Percentiles rank a stretch among this genome's conserved stretches.
phyloP scores from a whole-genome alignment of 2,329 filamentous ascomycete genomes.

The Curvularia lunata region DNA sequence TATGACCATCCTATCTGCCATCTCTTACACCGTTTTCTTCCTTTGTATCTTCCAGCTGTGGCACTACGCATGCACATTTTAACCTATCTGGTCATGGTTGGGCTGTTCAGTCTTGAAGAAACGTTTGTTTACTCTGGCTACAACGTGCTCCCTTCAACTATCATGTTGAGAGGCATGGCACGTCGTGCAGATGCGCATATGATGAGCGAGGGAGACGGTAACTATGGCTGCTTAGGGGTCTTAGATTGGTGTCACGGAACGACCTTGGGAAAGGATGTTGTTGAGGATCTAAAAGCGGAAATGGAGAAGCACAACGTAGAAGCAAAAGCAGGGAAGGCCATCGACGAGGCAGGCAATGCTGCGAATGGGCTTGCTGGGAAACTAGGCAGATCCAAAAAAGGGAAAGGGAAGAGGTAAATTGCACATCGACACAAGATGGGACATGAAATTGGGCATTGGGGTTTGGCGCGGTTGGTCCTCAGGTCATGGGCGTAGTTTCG shows the following conservation, averaged over 20 bases:
- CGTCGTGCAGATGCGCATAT: constrained; percentile 66
- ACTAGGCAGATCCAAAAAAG: constrained; percentile 38
- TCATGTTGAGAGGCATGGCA: constrained; percentile 64
- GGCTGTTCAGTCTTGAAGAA: constrained; percentile 69
- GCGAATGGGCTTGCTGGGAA: constrained; percentile 39
- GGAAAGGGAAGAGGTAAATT: constrained; percentile 33
- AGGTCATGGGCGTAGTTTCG: constrained; percentile 6
- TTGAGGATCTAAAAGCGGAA: constrained; percentile 62
- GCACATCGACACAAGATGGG: background rate
- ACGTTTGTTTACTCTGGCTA: constrained; percentile 73
- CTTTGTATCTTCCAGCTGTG: constrained; percentile 69
- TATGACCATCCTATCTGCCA: constrained; percentile 73
- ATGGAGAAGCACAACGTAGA: constrained; percentile 62
- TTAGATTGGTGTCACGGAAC: constrained; percentile 51
- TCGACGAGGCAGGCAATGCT: constrained; percentile 42
- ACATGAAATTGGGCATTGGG: background rate
- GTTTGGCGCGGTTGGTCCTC: constrained; percentile 7
- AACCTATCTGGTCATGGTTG: constrained; percentile 71
- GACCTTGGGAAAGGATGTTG: constrained; percentile 62
- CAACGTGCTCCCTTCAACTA: constrained; percentile 63
- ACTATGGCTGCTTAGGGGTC: constrained; percentile 68
- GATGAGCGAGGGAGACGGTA: constrained; percentile 61
- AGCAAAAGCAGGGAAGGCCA: constrained; percentile 49
- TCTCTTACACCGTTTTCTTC: constrained; percentile 67
- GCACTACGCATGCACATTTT: constrained; percentile 73